Evolutionary conservation across 768 basidiomycete species (phyloP).

Genomic region (Mycena metata): DNA sequence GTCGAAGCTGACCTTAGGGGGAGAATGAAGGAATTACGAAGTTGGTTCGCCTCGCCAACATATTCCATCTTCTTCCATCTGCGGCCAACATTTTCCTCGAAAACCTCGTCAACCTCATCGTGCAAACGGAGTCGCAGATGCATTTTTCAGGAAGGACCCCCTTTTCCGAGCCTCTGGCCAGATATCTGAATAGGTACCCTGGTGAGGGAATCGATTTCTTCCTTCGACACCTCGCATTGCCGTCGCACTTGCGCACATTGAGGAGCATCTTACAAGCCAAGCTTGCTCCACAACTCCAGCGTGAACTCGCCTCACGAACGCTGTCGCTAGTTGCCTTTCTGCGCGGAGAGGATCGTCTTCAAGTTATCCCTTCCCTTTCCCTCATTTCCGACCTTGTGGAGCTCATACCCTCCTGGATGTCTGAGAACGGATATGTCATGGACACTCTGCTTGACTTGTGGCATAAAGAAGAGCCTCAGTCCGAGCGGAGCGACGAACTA

Average conservation of each 20-base stretch:
- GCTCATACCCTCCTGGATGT: constrained; percentile 78
- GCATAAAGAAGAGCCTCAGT: constrained; percentile 64
- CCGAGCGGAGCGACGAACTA: constrained; percentile 58
- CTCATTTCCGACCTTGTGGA: constrained; percentile 83
- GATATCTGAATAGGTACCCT: constrained; percentile 93
- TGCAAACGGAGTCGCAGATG: constrained; percentile 92
- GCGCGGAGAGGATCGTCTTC: constrained; percentile 60
- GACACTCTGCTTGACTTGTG: constrained; percentile 82
- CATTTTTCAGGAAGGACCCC: constrained; percentile 92
- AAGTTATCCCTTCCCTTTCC: constrained; percentile 78
- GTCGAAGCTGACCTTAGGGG: constrained; percentile 79
- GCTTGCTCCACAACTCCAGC: constrained; percentile 81
- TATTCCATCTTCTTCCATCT: constrained; percentile 95
- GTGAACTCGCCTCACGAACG: constrained; percentile 75
- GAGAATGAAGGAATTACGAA: constrained; percentile 95
- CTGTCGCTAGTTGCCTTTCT: constrained; percentile 67
- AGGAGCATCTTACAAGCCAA: constrained; percentile 85
- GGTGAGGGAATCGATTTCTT: constrained; percentile 89
- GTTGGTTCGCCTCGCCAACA: constrained; percentile 94
- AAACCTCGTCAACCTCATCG: constrained; percentile 87
- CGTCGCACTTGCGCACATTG: constrained; percentile 85
- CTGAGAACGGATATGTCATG: constrained; percentile 74
- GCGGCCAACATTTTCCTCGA: constrained; percentile 94
- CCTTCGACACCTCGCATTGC: constrained; percentile 80
- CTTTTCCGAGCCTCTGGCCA: constrained; percentile 92